Percentiles rank a stretch among this genome's conserved stretches.
These are phyloP conservation scores for Sporothrix euskadiensis DNA, from an alignment of 2,329 filamentous ascomycete species.

Conservation along the genomic window DNA sequence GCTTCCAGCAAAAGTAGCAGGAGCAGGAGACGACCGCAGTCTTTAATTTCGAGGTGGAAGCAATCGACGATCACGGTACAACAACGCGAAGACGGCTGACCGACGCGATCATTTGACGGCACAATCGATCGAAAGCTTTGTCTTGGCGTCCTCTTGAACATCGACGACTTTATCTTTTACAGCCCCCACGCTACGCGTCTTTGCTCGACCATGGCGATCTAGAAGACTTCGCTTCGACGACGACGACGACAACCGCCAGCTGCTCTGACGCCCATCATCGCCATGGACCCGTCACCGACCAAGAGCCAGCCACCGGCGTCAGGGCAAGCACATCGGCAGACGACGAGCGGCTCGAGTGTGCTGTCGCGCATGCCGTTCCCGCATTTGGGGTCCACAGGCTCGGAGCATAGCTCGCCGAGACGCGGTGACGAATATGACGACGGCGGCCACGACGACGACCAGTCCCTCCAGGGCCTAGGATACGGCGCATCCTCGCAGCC, in stretches of 20 bases:
- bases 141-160: not conserved
- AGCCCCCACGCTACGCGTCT: not conserved
- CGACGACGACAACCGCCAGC: conserved; percentile 12
- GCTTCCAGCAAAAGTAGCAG: not conserved
- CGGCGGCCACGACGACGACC: not conserved
- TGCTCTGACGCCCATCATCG: not conserved
- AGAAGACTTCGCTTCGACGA: conserved; percentile 6
- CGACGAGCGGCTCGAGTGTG: conserved; percentile 23
- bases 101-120: not conserved
- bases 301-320: not conserved
- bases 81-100: not conserved
- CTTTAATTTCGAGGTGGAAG: not conserved
- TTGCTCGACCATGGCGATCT: conserved; percentile 12
- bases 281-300: conserved; percentile 2
- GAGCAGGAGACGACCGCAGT: not conserved
- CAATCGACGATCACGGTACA: conserved; percentile 2
- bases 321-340: conserved; percentile 10
- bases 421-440: conserved; percentile 27
- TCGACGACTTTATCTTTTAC: not conserved
- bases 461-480: not conserved
- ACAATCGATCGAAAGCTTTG: not conserved
- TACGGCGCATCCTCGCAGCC: not conserved
- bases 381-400: conserved; percentile 4
- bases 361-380: conserved; percentile 27
- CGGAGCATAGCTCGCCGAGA: not conserved